Evolutionary conservation across 371 early-diverging fungal genomes (phyloP), one percentile per base, ranked within the genome.

Genomic region (Zopfochytrium polystomum): DNA sequence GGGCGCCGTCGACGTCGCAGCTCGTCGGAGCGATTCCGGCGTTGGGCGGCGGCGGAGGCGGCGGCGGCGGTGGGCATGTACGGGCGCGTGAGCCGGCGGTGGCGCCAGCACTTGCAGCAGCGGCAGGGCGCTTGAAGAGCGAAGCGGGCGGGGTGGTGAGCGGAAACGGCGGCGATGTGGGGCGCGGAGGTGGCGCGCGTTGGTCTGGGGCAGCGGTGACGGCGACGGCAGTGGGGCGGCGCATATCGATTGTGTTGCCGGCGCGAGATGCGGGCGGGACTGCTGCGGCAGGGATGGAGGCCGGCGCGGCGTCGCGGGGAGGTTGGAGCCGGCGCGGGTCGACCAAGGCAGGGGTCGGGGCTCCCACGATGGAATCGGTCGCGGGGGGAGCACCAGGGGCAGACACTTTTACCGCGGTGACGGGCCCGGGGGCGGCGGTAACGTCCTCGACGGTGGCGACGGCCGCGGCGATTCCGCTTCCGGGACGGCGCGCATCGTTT

Each of bases 381-480:
- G 38, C 38, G 11, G 38, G 11, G 38, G 38, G 11, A 38, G 38
- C 38, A 38, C 38, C 11, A 18, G 11, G 38, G 7, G 11, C 11
- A 18, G 38, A 7, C 11, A 11, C 38, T 7, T 7, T 38, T 11
- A 18, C 11, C 38, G 38, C 18, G 38, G 38, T 7, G 38, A 18
- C 38, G 38, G 11, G 7, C 11, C 11, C 38, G 38, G 38, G 11
- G 38, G 38, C 38, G 38, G 38, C 38, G 38, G 38, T 38, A 18
- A 18, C 38, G n/a, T n/a, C n/a, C n/a, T n/a, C n/a, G 18, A 18
- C 38, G 38, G 38, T 18, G 38, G 7, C 48, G 27, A 48, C 58
- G 7, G 34, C 33, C 9, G 27, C 58, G 15, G 58, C 58, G 32
- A 58, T 58, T 31, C 58, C 58, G 11, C 50, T 58, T 3, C 58